phyloP scores from a whole-genome alignment of 1,284 basidiomycete species.

The Leucoagaricus sp. region DNA sequence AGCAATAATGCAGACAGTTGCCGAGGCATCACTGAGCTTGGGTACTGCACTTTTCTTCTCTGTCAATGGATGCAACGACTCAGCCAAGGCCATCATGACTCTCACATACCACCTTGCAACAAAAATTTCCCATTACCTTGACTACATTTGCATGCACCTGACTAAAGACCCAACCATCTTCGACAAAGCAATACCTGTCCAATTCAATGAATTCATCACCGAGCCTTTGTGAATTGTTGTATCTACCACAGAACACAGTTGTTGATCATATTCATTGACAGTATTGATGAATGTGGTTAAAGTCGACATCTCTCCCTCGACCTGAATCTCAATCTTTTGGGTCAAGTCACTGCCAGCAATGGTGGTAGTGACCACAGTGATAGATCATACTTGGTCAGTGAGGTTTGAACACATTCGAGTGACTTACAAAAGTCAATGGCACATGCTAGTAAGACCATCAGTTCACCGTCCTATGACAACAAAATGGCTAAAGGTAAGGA shows the following conservation, averaged over 20 bases:
- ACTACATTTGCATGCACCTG: not conserved
- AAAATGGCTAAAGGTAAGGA: conserved; percentile 1
- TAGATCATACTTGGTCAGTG: conserved; percentile 93
- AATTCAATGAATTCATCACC: not conserved
- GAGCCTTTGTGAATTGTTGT: not conserved
- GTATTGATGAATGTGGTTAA: conserved; percentile 27
- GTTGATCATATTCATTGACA: not conserved
- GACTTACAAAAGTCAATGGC: conserved; percentile 52
- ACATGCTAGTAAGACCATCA: not conserved
- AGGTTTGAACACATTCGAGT: conserved; percentile 93
- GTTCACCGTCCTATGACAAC: not conserved
- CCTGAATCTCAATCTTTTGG: conserved; percentile 86
- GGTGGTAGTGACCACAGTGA: conserved; percentile 90
- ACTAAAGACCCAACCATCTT: not conserved
- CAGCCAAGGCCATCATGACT: not conserved
- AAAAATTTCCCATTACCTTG: not conserved
- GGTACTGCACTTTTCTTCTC: not conserved
- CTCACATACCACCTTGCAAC: not conserved
- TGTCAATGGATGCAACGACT: not conserved
- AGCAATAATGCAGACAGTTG: not conserved
- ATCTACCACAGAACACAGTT: not conserved
- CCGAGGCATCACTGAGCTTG: not conserved
- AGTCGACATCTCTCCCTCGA: conserved; percentile 81
- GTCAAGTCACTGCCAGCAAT: conserved; percentile 89
- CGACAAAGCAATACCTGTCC: not conserved